A percentile compares a stretch with the other conserved stretches of the same genome.
Evolutionary conservation across 176 grass and related monocot genomes (phyloP).

Genomic region (Avena sativa): DNA sequence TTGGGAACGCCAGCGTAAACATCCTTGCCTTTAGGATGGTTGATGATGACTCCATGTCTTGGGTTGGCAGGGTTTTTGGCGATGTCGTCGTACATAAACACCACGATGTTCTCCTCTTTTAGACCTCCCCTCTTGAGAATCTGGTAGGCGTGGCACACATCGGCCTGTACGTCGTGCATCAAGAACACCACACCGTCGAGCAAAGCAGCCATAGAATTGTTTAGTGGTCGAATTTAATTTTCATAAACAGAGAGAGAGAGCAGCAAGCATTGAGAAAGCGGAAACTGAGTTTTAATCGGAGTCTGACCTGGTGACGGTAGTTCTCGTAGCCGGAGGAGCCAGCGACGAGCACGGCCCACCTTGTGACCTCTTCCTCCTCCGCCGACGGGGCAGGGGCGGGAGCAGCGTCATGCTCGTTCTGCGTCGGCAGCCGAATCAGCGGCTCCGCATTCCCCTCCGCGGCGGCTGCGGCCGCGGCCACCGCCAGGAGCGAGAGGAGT

Average conservation of each 20-base stretch:
- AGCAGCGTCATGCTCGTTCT: slow-evolving; percentile 14
- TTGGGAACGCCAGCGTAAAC: slow-evolving; percentile 88
- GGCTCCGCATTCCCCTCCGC: slow-evolving; percentile 49
- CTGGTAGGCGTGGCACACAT: too few relatives aligned
- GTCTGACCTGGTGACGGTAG: slow-evolving; percentile 84
- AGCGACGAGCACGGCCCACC: slow-evolving; percentile 91
- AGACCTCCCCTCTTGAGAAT: too few relatives aligned
- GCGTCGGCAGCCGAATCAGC: slow-evolving; percentile 64
- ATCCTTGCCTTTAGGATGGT: slow-evolving; percentile 72
- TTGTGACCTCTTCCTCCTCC: slow-evolving; percentile 46
- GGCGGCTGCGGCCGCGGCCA: slow-evolving; percentile 23
- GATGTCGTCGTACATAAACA: slow-evolving; percentile 67
- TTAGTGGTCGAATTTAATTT: too few relatives aligned
- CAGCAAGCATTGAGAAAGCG: too few relatives aligned
- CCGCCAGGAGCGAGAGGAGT: slow-evolving; percentile 38
- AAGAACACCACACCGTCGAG: slow-evolving; percentile 59
- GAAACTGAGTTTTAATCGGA: too few relatives aligned
- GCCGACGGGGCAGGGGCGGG: slow-evolving; percentile 12
- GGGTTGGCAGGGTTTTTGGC: slow-evolving; percentile 69
- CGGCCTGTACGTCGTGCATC: too few relatives aligned
- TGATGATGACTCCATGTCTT: slow-evolving; percentile 72
- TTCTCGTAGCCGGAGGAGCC: slow-evolving; percentile 85
- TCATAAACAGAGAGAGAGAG: too few relatives aligned
- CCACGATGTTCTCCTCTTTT: too few relatives aligned
- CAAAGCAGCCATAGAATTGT: neutral